A percentile compares a stretch with the other conserved stretches of the same genome.
These are phyloP conservation scores for Lyophyllum atratum DNA, from an alignment of 768 basidiomycete genomes.

Conservation along the genomic window DNA sequence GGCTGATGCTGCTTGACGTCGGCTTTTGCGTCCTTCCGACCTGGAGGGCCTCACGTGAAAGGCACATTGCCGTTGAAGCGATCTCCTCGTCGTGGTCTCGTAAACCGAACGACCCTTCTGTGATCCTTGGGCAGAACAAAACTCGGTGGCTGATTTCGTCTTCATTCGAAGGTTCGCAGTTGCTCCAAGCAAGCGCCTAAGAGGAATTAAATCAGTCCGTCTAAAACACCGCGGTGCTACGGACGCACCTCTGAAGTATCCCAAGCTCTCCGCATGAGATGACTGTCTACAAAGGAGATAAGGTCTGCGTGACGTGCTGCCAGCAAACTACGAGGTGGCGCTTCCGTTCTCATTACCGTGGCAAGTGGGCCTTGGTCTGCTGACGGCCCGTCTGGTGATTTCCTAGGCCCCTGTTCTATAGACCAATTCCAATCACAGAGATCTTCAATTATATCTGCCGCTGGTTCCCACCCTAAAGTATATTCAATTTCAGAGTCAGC, in stretches of 20 bases:
- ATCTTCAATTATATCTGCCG: constrained; percentile 3
- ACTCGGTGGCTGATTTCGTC: constrained; percentile 58
- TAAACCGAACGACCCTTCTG: constrained; percentile 29
- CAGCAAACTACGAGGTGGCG: constrained; percentile 2
- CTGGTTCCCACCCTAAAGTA: constrained; percentile 11
- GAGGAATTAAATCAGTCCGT: constrained; percentile 8
- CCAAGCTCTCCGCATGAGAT: constrained; percentile 38
- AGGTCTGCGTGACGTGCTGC: constrained; percentile 37
- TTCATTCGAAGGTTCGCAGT: constrained; percentile 40
- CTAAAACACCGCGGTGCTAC: constrained; percentile 1
- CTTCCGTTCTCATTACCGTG: constrained; percentile 10
- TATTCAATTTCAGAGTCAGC: constrained; percentile 7
- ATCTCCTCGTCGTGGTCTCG: constrained; percentile 52
- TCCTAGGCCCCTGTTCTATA: background rate
- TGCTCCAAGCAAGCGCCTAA: constrained; percentile 34
- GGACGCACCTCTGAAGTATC: constrained; percentile 40
- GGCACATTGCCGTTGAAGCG: constrained; percentile 43
- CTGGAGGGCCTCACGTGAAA: constrained; percentile 46
- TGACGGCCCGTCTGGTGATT: constrained; percentile 6
- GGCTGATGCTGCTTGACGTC: constrained; percentile 33
- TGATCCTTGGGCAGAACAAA: constrained; percentile 34
- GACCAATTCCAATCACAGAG: constrained; percentile 14
- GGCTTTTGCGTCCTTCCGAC: constrained; percentile 27
- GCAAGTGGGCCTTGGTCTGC: constrained; percentile 3
- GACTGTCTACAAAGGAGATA: constrained; percentile 58